Evolutionary conservation across 1,139 yeast genomes (phyloP).

Genomic region (Saccharomyces hybrid): DNA sequence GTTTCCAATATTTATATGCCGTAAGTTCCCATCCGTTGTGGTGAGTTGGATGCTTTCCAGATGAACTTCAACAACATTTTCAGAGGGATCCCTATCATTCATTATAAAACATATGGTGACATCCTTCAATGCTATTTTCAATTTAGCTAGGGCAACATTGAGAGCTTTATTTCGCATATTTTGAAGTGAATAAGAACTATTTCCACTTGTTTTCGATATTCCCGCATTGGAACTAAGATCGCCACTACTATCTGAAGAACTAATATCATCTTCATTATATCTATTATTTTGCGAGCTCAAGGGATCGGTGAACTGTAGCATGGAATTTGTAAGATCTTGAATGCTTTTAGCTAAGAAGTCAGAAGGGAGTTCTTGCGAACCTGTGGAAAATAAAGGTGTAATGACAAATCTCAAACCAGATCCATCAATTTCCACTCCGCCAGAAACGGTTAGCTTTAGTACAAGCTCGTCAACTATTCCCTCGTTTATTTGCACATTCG

Average conservation of each 20-base stretch:
- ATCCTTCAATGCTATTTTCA: constrained; percentile 21
- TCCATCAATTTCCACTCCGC: constrained; percentile 60
- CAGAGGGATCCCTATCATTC: constrained; percentile 8
- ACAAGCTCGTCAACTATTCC: constrained; percentile 55
- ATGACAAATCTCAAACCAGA: constrained; percentile 50
- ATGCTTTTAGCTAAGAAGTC: constrained; percentile 53
- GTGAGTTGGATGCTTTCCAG: constrained; percentile 2
- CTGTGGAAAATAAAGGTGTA: constrained; percentile 11
- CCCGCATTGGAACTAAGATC: background rate
- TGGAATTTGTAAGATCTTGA: constrained; percentile 55
- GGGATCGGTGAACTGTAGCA: constrained; percentile 35
- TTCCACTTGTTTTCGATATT: background rate
- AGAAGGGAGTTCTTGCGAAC: background rate
- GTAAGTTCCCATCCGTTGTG: background rate
- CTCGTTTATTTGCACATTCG: constrained; percentile 56
- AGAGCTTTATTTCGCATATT: constrained; percentile 29
- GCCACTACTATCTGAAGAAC: background rate
- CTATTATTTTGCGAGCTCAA: constrained; percentile 10
- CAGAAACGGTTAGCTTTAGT: constrained; percentile 45
- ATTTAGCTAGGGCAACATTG: constrained; percentile 27
- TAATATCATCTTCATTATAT: constrained; percentile 13
- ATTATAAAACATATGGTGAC: constrained; percentile 18
- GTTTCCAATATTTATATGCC: background rate
- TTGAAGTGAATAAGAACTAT: constrained; percentile 14
- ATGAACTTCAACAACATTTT: background rate